Base-by-base conservation (phyloP, 306 rosid genomes). In the Acmispon strigosus region DNA sequence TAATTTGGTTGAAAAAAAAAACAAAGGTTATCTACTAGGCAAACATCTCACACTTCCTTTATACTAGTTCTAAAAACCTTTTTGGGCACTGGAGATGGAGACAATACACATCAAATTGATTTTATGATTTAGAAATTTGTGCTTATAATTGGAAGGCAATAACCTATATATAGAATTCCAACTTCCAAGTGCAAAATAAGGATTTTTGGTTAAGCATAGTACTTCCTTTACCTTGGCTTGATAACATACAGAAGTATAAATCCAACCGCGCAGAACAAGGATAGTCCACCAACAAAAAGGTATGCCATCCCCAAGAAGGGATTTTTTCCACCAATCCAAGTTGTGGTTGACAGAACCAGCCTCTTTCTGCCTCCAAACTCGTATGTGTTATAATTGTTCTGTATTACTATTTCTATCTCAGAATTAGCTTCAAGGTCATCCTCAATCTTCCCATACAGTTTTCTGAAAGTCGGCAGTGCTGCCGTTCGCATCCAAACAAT, bases 401-500 rank as follows among this genome's bases (percentile, higher is more conserved):
- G 52, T 66, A 88, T 86, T 10, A 66, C 70, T 51, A 90, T 85
- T 10, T 80, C 74, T 70, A 90, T 57, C 71, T 44, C 76, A 45
- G 85, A 90, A 66, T 83, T 78, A 5, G 78, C 89, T 68, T 88
- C 85, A 52, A 93, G 91, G 76, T 90, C 89, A 48, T 66, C 42
- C 71, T 90, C 96, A 51, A 90, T 84, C 84, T 73, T 90, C 75
- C 98, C 98, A 74, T 93, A 90, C 0, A 90, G 78, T 77, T 93
- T 93, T 80, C 98, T 82, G 76, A 93, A 93, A 10, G 91, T 79
- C 0, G 98, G 91, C 66, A 90, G 19, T 14, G 98, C 93, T 13
- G 96, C 92, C 2, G 93, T 84, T 81, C 96, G 59, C 98, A 93
- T 93, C 98, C 98, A 93, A 68, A 93, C 96, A 5, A 93, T 93